Evolutionary conservation across 306 rosid species (phyloP).

Genomic region (barrel medic (Medicago truncatula)): DNA sequence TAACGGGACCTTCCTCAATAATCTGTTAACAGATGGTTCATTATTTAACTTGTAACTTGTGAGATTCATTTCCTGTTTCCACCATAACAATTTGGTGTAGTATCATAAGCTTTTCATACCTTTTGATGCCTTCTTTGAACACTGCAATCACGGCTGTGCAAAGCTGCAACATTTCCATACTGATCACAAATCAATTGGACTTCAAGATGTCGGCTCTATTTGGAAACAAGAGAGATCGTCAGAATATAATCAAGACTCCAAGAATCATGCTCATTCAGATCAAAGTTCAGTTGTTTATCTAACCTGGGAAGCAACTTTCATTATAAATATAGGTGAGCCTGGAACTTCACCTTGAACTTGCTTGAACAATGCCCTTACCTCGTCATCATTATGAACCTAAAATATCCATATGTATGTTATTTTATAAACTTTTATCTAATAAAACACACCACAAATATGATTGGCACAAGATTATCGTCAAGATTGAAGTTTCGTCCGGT

Average conservation of each 20-base stretch:
- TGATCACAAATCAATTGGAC: conserved; percentile 97
- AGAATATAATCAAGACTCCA: conserved; percentile 44
- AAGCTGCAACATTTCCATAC: conserved; percentile 95
- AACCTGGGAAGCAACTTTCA: conserved; percentile 99
- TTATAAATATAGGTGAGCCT: conserved; percentile 97
- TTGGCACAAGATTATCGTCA: conserved; percentile 20
- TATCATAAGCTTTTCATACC: conserved; percentile 50
- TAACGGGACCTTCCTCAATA: conserved; percentile 98
- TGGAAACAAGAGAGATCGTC: conserved; percentile 40
- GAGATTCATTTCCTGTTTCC: conserved; percentile 41
- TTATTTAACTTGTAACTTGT: no score
- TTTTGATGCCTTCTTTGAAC: conserved; percentile 99
- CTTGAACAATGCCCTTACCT: conserved; percentile 96
- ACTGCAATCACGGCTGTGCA: conserved; percentile 99
- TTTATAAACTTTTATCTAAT: conserved; percentile 30
- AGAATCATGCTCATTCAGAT: conserved; percentile 35
- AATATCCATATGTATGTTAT: conserved; percentile 40
- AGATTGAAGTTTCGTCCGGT: no score
- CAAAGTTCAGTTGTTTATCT: conserved; percentile 50
- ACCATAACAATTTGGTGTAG: conserved; percentile 3
- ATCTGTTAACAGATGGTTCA: conserved; percentile 69
- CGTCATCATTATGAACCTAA: conserved; percentile 98
- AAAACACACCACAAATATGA: conserved; percentile 32
- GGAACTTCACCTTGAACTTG: conserved; percentile 99
- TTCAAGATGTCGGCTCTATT: conserved; percentile 96